These are phyloP conservation scores for Cenchrus fungigraminus DNA, from an alignment of 176 grass and related monocot species.

Conservation along the genomic window DNA sequence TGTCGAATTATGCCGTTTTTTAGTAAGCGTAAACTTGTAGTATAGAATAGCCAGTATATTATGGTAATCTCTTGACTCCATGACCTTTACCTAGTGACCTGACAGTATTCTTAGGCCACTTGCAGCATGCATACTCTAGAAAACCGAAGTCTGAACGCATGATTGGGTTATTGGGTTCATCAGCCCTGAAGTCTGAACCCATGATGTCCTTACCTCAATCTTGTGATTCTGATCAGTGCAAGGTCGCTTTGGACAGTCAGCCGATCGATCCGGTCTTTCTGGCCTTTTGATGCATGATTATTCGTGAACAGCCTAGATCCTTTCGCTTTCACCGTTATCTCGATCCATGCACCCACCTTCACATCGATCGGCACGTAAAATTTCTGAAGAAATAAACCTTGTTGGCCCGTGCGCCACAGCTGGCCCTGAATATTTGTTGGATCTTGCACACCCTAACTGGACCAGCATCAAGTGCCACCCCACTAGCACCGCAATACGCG, in stretches of 20 bases:
- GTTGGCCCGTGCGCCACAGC: conserved; percentile 34
- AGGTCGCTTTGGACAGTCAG: background rate
- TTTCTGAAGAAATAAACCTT: background rate
- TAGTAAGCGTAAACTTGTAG: background rate
- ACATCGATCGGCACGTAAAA: conserved; percentile 30
- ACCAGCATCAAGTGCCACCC: conserved; percentile 18
- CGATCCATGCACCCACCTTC: background rate
- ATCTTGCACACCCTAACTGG: conserved; percentile 43
- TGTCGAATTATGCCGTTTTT: background rate
- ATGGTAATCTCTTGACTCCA: background rate
- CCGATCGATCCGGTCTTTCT: background rate
- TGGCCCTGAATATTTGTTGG: conserved; percentile 47
- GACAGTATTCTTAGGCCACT: too few species aligned
- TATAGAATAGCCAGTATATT: background rate
- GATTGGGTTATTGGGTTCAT: too few species aligned
- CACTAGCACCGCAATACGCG: background rate
- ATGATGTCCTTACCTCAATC: background rate
- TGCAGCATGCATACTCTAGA: too few species aligned
- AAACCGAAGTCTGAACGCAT: too few species aligned
- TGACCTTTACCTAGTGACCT: too few species aligned
- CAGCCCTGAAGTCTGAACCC: background rate
- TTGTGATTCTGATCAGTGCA: background rate
- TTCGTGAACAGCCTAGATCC: conserved; percentile 19
- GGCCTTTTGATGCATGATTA: background rate
- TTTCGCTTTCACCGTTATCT: conserved; percentile 36